phyloP scores from a whole-genome alignment of 225 moss, liverwort and hornwort species.

The Lunularia cruciata region DNA sequence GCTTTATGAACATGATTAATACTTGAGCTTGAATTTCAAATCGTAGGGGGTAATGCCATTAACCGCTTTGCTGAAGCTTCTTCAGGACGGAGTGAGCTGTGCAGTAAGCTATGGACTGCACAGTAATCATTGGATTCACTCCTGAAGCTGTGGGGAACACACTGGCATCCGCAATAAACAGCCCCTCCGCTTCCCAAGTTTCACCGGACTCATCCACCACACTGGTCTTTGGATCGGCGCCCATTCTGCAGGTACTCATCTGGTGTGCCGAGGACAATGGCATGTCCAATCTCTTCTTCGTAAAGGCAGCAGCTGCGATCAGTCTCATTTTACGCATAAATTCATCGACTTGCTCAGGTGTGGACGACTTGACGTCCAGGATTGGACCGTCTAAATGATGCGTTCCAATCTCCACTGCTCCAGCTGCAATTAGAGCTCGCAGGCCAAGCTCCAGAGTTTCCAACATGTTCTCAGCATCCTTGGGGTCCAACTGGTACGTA shows the following conservation, averaged over 20 bases:
- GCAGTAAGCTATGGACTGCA: constrained; percentile 73
- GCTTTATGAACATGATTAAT: too few relatives aligned
- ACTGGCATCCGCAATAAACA: constrained; percentile 70
- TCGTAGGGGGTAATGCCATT: too few relatives aligned
- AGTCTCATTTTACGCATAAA: constrained; percentile 39
- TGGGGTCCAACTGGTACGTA: constrained; percentile 37
- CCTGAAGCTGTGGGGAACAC: constrained; percentile 72
- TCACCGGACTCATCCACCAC: constrained; percentile 63
- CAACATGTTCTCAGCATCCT: constrained; percentile 44
- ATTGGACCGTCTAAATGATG: constrained; percentile 61
- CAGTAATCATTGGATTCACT: constrained; percentile 91
- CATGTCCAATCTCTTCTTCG: constrained; percentile 31
- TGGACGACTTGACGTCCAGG: constrained; percentile 37
- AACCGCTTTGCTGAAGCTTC: too few relatives aligned
- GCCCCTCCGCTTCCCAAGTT: constrained; percentile 71
- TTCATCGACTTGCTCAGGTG: constrained; percentile 41
- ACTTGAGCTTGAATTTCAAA: too few relatives aligned
- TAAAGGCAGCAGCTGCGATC: constrained; percentile 19
- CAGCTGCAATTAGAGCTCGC: constrained; percentile 67
- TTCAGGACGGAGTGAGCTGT: constrained; percentile 58
- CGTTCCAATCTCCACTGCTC: constrained; percentile 69
- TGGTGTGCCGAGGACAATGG: constrained; percentile 68
- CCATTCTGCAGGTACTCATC: constrained; percentile 87
- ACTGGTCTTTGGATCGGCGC: constrained; percentile 42
- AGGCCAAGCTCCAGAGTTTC: constrained; percentile 53